Percentiles rank a stretch among this genome's conserved stretches.
phyloP scores from a whole-genome alignment of 1,139 yeast genomes.

The Yamadazyma siamensis region DNA sequence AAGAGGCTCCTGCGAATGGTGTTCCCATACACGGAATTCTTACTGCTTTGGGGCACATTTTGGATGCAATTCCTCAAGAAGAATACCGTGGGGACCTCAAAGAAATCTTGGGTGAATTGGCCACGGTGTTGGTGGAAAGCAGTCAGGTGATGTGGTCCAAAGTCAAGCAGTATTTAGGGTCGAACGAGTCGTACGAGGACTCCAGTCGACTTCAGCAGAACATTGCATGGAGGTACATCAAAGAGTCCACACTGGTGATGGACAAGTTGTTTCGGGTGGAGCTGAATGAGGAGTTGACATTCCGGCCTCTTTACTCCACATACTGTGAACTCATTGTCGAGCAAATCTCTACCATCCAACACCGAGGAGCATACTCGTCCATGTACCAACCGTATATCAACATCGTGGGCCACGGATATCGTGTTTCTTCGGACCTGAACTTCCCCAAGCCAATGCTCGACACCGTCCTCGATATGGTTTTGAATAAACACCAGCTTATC shows the following conservation, averaged over 20 bases:
- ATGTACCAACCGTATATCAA: conserved; percentile 75
- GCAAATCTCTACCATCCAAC: conserved; percentile 74
- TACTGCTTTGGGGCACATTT: conserved; percentile 51
- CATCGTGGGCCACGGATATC: conserved; percentile 52
- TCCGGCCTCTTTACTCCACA: too few species aligned
- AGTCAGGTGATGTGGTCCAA: too few species aligned
- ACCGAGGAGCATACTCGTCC: conserved; percentile 88
- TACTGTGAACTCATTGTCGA: conserved; percentile 47
- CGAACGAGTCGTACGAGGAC: conserved; percentile 43
- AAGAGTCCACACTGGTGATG: conserved; percentile 64
- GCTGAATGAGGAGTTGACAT: too few species aligned
- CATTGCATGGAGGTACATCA: conserved; percentile 83
- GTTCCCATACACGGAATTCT: conserved; percentile 76
- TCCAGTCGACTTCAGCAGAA: conserved; percentile 33
- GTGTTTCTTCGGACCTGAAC: conserved; percentile 21
- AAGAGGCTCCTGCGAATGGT: too few species aligned
- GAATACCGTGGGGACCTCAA: not conserved
- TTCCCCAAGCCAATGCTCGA: conserved; percentile 56
- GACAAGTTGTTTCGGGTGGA: conserved; percentile 35
- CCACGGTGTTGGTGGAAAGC: conserved; percentile 54
- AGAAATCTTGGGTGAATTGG: conserved; percentile 1
- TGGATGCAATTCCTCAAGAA: conserved; percentile 14
- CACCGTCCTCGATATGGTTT: conserved; percentile 49
- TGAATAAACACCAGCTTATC: conserved; percentile 60
- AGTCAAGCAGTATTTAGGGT: too few species aligned